Evolutionary conservation across 148 eudicot genomes (phyloP), one percentile per base, ranked within the genome.

Genomic region (Cornus controversa): DNA sequence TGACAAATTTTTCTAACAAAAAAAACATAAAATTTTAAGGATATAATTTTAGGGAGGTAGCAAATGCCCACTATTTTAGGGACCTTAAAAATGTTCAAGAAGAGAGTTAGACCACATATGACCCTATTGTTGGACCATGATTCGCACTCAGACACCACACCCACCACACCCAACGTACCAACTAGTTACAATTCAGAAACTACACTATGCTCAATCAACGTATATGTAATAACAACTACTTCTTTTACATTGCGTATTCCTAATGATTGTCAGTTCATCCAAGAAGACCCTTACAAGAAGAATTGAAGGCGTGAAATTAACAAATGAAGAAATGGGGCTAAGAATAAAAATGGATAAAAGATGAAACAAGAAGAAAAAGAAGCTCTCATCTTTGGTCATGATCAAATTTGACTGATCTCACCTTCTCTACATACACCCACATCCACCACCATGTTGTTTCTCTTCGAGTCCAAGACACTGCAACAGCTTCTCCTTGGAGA

Each of bases 401-500:
- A 73, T 75, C 72, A 85, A 80, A 87, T 75, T 85, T 87, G 89
- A 83, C 85, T 86, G 18, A 88, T 85, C 82, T 92, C 97, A 45
- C 83, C 93, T 80, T 77, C 90, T 73, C 42, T 78, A 80, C 97
- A 92, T 81, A 85, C 74, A 67, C 97, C 94, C 24, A 92, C 92
- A 54, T 92, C 91, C 67, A 92, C 77, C 54, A 82, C 84, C 92
- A 92, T 76, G 73, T 84, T 86, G 60, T 85, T 87, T 34, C 78
- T 75, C 72, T 75, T 79, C 26, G 91, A 86, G n/a, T 80, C 76
- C 79, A 84, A 23, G 67, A 90, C 68, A 81, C 93, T 85, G 91
- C 97, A 92, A 84, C 97, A 92, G 77, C 90, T 92, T 77, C 97
- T 87, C 81, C 97, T 82, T 0, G 97, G 97, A 8, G 97, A 87